phyloP scores from a whole-genome alignment of 169 alveolate genomes.

The Amoebophrya sp. region DNA sequence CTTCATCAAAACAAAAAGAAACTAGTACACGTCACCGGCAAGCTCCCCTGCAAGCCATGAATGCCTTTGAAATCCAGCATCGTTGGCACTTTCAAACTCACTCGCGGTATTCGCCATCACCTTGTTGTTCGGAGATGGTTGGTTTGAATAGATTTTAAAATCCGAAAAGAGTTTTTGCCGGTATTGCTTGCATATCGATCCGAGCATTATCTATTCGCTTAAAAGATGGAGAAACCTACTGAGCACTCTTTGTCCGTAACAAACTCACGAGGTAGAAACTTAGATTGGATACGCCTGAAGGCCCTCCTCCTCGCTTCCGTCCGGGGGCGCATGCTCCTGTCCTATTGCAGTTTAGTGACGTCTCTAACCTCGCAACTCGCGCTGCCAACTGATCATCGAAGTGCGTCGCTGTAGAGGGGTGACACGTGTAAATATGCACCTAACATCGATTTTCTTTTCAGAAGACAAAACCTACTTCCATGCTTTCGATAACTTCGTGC shows the following conservation, averaged over 20 bases:
- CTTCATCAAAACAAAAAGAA: no score
- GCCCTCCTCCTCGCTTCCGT: not conserved
- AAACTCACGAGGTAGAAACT: no score
- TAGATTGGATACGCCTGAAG: conserved; percentile 1
- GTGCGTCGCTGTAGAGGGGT: not conserved
- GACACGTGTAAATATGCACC: no score
- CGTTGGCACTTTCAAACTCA: not conserved
- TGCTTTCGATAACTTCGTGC: no score
- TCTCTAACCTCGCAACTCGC: not conserved
- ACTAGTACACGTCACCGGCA: not conserved
- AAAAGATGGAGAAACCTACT: not conserved
- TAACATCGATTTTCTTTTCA: no score
- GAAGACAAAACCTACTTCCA: no score
- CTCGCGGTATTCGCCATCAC: not conserved
- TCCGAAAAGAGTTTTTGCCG: no score
- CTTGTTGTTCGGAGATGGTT: not conserved
- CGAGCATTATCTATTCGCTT: no score
- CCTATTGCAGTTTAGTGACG: not conserved
- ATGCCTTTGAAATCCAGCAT: not conserved
- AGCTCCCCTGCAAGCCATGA: conserved; percentile 14
- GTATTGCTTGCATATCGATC: no score
- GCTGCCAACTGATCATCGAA: conserved; percentile 13
- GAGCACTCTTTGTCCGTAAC: no score
- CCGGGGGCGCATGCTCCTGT: not conserved
- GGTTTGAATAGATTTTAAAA: no score